Evolutionary conservation across 352 stramenopile genomes (phyloP).

Genomic region (Pythium aphanidermatum): DNA sequence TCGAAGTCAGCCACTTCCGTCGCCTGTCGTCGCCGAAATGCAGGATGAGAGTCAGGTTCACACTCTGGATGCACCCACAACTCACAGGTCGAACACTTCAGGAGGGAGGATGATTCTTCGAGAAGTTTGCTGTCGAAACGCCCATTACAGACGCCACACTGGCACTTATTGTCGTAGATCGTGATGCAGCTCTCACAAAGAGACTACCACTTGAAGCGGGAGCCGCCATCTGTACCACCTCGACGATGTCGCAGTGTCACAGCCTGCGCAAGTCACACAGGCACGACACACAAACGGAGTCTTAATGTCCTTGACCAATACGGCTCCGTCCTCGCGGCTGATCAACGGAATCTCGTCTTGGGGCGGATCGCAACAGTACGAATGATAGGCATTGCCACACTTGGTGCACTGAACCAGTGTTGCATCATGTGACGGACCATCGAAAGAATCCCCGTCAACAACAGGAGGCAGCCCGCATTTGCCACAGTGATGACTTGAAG

Average conservation of each 20-base stretch:
- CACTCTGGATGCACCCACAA: constrained; percentile 78
- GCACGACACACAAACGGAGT: constrained; percentile 65
- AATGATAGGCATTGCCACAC: constrained; percentile 51
- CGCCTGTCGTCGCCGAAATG: constrained; percentile 30
- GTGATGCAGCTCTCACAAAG: constrained; percentile 58
- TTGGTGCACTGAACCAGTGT: constrained; percentile 45
- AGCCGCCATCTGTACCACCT: constrained; percentile 72
- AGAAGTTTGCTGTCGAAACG: constrained; percentile 41
- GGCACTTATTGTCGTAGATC: constrained; percentile 61
- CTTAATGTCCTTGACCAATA: constrained; percentile 57
- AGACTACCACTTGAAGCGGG: constrained; percentile 47
- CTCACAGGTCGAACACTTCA: constrained; percentile 72
- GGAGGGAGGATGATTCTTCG: constrained; percentile 37
- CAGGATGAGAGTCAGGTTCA: constrained; percentile 61
- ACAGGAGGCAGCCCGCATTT: constrained; percentile 13
- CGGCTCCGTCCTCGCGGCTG: constrained; percentile 41
- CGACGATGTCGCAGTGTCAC: constrained; percentile 8
- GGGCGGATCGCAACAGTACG: constrained; percentile 73
- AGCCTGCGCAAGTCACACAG: constrained; percentile 63
- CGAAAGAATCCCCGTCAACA: constrained; percentile 9
- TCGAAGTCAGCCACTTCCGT: constrained; percentile 25
- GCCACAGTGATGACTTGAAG: constrained; percentile 1
- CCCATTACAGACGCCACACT: constrained; percentile 63
- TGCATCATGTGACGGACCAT: background rate
- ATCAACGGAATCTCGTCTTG: constrained; percentile 50